Base-by-base conservation (phyloP, 345 rosid genomes). In the Clarkia xantiana region DNA sequence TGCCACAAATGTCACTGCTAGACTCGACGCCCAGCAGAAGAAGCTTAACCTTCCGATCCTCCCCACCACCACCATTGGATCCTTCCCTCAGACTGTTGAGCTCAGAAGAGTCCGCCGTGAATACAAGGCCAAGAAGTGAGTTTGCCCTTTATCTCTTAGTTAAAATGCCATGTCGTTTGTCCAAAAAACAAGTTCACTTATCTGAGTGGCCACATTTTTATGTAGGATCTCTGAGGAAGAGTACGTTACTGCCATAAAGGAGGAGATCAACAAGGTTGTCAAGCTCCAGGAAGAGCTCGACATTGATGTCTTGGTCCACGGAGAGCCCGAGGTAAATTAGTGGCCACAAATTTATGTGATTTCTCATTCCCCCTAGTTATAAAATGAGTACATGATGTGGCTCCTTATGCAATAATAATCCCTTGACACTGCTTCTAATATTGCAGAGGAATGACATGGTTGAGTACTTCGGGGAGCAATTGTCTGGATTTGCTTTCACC, bases 71-170 rank as follows among this genome's bases (percentile, higher is more conserved):
- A 85, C 97, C 50, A 89, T 85, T 64, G 97, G 97, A 38, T 89
- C 97, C 56, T 85, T 89, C 76, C 97, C 97, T 51, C 97, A 89
- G 62, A 89, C 95, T 10, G 42, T 75, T 39, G 95, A 86, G 56
- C 90, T 89, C 64, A 82, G 97, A 71, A 89, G 85, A 56, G 95
- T 89, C 53, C 97, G 97, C 72, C 95, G 95, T 65, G 97, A 82
- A 58, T 89, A 77, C 81, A 89, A 89, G 73, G 97, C 97, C 22
- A 89, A 85, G 55, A 89, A 85, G 97, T 78, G 65, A 67, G 85
- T 58, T 13, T 19, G 22, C 56, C 54, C 18, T 54, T 17, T 22
- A 59, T 40, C 42, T 44, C 20, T 12, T 9, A 16, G 20, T 45
- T 14, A 9, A 18, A 44, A 17, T 16, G 48, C 22, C 12, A 14